Conservation (phyloP, 106 monocot species). For the Narthecium ossifragum region DNA sequence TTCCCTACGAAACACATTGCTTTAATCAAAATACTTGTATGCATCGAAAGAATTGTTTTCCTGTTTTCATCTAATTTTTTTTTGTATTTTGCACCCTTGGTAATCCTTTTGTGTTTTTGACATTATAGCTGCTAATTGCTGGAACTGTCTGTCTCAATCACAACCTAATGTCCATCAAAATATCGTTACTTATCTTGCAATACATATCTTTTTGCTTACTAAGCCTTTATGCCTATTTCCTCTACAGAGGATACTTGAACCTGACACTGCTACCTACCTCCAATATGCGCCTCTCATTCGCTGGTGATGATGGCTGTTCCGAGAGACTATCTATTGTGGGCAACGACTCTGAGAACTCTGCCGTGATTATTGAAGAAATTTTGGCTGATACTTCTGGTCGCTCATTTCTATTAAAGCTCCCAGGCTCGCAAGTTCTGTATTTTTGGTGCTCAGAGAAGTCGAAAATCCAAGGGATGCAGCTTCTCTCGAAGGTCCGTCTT, state of each 20-base stretch:
- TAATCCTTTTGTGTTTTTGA: too few species aligned
- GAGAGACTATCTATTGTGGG: constrained; percentile 45
- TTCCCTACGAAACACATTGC: too few species aligned
- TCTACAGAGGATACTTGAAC: constrained; percentile 69
- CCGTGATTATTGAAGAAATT: constrained; percentile 61
- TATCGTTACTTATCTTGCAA: too few species aligned
- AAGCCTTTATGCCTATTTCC: constrained; percentile 9
- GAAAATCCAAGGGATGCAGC: constrained; percentile 39
- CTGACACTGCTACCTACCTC: constrained; percentile 76
- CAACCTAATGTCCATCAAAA: too few species aligned
- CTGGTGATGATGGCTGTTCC: constrained; percentile 65
- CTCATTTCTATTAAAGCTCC: constrained; percentile 54
- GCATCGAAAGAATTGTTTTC: too few species aligned
- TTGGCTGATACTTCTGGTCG: constrained; percentile 74
- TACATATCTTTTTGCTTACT: too few species aligned
- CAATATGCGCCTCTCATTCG: constrained; percentile 59
- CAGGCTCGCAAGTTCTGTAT: constrained; percentile 30
- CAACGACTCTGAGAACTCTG: constrained; percentile 28
- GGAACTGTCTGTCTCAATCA: too few species aligned
- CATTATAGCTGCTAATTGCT: too few species aligned
- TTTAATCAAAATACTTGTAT: too few species aligned
- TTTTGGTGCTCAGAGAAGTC: constrained; percentile 98
- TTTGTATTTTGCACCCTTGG: too few species aligned
- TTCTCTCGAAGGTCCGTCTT: constrained; percentile 57
- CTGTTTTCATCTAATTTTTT: too few species aligned